These are phyloP conservation scores for Elaeagnus macrophylla DNA, from an alignment of 306 rosid genomes.

Conservation along the genomic window DNA sequence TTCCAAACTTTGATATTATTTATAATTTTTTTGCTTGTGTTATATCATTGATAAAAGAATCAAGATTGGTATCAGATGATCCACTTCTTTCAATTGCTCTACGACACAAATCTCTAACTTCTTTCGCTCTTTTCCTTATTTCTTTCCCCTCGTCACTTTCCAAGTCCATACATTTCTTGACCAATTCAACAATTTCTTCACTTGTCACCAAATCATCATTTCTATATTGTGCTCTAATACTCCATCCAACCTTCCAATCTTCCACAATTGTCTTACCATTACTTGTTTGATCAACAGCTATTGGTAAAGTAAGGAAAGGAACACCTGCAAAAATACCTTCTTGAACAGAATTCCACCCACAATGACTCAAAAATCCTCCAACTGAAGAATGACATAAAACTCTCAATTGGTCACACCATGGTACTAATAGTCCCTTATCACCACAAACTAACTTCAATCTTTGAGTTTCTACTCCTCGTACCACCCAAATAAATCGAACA, in stretches of 20 bases:
- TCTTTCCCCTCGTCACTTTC: constrained; percentile 26
- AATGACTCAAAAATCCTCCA: constrained; percentile 52
- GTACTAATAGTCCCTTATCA: constrained; percentile 24
- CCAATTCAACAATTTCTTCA: constrained; percentile 23
- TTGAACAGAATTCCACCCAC: constrained; percentile 51
- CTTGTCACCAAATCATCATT: constrained; percentile 26
- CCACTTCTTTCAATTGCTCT: constrained; percentile 29
- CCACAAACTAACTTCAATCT: constrained; percentile 30
- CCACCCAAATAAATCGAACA: constrained; percentile 42
- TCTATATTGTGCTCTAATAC: constrained; percentile 27
- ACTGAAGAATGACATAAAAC: constrained; percentile 41
- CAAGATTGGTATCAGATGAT: constrained; percentile 26
- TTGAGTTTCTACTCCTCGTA: constrained; percentile 13
- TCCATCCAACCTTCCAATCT: constrained; percentile 53
- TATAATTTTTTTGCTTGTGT: neutral
- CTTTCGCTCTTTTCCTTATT: constrained; percentile 26
- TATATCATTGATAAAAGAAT: constrained; percentile 25
- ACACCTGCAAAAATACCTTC: constrained; percentile 53
- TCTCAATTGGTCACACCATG: constrained; percentile 58
- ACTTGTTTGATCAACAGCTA: constrained; percentile 33
- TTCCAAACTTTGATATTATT: no score
- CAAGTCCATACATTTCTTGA: constrained; percentile 35
- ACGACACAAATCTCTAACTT: constrained; percentile 22
- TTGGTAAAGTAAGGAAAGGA: constrained; percentile 43
- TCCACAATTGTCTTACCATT: constrained; percentile 33